Conservation (phyloP, 2,329 filamentous ascomycete species). For the Fusarium odoratissimum region DNA sequence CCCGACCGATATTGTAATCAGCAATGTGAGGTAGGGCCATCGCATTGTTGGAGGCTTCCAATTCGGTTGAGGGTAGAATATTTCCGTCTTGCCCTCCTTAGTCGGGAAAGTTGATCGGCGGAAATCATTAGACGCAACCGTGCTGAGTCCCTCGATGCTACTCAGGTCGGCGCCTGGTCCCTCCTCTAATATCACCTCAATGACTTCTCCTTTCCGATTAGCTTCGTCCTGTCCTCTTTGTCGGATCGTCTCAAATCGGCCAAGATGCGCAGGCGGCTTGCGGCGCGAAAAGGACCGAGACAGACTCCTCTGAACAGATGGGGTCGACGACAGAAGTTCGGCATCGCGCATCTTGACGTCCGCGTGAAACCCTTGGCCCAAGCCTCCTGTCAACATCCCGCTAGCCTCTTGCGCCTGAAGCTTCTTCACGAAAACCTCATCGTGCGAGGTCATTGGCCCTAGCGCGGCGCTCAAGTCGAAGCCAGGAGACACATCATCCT, state of each 20-base stretch:
- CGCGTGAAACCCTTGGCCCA: constrained; percentile 65
- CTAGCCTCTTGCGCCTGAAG: constrained; percentile 65
- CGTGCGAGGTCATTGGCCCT: constrained; percentile 58
- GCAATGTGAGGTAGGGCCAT: constrained; percentile 66
- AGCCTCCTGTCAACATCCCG: constrained; percentile 67
- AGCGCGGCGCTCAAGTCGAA: constrained; percentile 61
- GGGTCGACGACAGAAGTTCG: constrained; percentile 58
- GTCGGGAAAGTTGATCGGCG: constrained; percentile 54
- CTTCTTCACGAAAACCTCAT: constrained; percentile 57
- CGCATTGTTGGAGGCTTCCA: constrained; percentile 76
- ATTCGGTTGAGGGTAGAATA: constrained; percentile 72
- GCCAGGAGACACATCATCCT: constrained; percentile 50
- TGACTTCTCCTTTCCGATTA: constrained; percentile 68
- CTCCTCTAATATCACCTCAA: constrained; percentile 65
- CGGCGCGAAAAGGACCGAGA: constrained; percentile 57
- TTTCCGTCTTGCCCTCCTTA: constrained; percentile 55
- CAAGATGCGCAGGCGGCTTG: constrained; percentile 37
- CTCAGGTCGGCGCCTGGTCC: constrained; percentile 62
- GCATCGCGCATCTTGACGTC: constrained; percentile 60
- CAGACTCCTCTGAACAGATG: constrained; percentile 50
- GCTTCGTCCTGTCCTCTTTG: constrained; percentile 68
- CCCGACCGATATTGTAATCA: constrained; percentile 65
- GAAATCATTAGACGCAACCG: constrained; percentile 45
- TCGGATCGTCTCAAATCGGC: constrained; percentile 57
- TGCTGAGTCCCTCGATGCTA: constrained; percentile 59